Evolutionary conservation across 1,284 basidiomycete genomes (phyloP).

Genomic region (Puccinia brachypodii): DNA sequence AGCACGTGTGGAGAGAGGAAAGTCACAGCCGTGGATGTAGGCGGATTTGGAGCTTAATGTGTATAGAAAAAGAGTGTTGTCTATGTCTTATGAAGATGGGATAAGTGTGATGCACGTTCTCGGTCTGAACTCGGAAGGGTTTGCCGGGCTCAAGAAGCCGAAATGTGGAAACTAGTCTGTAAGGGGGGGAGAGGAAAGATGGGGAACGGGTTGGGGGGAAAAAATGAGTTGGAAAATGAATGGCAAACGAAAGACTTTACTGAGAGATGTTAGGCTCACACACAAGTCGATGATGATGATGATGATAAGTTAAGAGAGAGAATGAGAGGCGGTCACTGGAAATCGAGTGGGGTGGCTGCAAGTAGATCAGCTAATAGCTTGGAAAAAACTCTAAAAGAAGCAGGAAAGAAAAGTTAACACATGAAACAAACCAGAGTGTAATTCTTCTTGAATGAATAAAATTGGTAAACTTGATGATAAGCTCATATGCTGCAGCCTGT

Average conservation of each 20-base stretch:
- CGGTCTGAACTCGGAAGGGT: too few relatives aligned
- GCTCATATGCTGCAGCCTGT: constrained; percentile 1
- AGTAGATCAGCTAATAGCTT: neutral
- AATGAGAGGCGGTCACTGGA: neutral
- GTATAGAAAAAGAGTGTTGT: constrained; percentile 16
- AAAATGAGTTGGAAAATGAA: neutral
- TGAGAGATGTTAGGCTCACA: too few relatives aligned
- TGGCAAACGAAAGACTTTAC: neutral
- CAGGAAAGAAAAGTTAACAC: too few relatives aligned
- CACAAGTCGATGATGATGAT: too few relatives aligned
- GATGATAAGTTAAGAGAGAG: neutral
- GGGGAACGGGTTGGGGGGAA: neutral
- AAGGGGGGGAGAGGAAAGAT: neutral
- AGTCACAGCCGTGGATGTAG: neutral
- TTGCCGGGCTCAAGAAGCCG: neutral
- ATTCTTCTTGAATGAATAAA: constrained; percentile 11
- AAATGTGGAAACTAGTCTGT: neutral
- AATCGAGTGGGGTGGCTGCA: constrained; percentile 6
- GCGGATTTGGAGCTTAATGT: neutral
- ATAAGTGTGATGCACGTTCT: neutral
- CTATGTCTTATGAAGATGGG: neutral
- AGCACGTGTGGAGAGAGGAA: neutral
- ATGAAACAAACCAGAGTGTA: neutral
- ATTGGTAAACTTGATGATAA: neutral
- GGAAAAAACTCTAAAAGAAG: constrained; percentile 14